Percentiles rank a stretch among this genome's conserved stretches.
These are phyloP conservation scores for Cicer yamashitae DNA, from an alignment of 306 rosid genomes.

Conservation along the genomic window DNA sequence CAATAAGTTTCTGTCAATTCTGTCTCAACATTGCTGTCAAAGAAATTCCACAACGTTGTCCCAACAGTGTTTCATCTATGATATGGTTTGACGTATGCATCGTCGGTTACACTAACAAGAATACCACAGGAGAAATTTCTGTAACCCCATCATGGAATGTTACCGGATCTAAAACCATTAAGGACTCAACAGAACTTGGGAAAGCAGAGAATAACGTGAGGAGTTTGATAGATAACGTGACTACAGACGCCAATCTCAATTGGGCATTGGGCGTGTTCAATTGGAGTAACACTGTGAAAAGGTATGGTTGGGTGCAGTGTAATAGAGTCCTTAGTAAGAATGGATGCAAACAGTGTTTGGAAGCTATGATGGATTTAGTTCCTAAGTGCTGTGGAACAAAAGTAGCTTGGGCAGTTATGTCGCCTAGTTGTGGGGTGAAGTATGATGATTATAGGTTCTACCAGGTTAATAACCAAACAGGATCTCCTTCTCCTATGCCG, in stretches of 20 bases:
- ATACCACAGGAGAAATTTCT: not conserved
- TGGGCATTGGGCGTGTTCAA: not conserved
- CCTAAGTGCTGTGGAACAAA: constrained; percentile 12
- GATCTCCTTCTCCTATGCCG: constrained; percentile 12
- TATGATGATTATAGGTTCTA: constrained; percentile 30
- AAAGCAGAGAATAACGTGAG: constrained; percentile 6
- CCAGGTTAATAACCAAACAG: not conserved
- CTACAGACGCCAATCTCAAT: not conserved
- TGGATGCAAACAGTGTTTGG: constrained; percentile 16
- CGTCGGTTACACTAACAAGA: constrained; percentile 21
- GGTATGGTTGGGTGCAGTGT: constrained; percentile 43
- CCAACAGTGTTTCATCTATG: not conserved
- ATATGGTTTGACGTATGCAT: constrained; percentile 39
- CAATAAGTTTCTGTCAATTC: constrained; percentile 26
- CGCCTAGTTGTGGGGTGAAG: constrained; percentile 35
- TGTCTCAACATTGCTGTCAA: constrained; percentile 19
- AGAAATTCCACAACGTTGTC: constrained; percentile 2
- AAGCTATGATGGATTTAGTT: not conserved
- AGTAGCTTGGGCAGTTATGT: not conserved
- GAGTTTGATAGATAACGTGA: constrained; percentile 21
- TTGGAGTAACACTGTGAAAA: not conserved
- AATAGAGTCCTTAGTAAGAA: constrained; percentile 1
- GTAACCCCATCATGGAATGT: not conserved
- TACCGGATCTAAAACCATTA: not conserved
- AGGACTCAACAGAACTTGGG: not conserved